A percentile compares a stretch with the other conserved stretches of the same genome.
Evolutionary conservation across 2,329 filamentous ascomycete genomes (phyloP).

Genomic region (Calonectria honghensis): DNA sequence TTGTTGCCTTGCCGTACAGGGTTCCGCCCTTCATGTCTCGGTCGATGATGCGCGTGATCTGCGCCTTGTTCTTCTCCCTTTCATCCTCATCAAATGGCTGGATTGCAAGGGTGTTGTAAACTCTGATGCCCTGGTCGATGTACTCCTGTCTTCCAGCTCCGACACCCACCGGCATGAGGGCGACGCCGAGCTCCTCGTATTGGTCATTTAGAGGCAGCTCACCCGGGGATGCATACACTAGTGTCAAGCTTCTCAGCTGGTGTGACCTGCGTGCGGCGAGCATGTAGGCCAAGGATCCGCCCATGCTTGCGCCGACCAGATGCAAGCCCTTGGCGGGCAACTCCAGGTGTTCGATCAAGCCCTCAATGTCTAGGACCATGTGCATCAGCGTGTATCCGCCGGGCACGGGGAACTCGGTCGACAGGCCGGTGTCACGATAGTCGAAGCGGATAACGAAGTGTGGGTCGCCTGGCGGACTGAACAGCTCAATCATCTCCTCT

Average conservation of each 20-base stretch:
- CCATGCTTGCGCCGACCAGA: constrained; percentile 54
- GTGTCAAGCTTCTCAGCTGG: constrained; percentile 49
- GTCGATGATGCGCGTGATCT: constrained; percentile 25
- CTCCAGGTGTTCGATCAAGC: constrained; percentile 52
- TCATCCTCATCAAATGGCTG: constrained; percentile 37
- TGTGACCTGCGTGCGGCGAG: constrained; percentile 46
- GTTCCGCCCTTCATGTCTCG: constrained; percentile 50
- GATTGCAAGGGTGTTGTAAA: constrained; percentile 39
- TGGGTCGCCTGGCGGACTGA: constrained; percentile 42
- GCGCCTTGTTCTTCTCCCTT: constrained; percentile 13
- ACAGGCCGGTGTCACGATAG: constrained; percentile 51
- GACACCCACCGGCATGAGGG: not conserved
- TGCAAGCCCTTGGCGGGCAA: constrained; percentile 49
- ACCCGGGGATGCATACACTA: constrained; percentile 52
- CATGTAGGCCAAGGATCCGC: constrained; percentile 52
- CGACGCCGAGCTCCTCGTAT: not conserved
- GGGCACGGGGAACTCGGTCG: constrained; percentile 51
- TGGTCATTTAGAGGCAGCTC: constrained; percentile 38
- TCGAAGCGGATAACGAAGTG: constrained; percentile 52
- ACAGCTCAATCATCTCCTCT: constrained; percentile 46
- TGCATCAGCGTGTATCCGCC: constrained; percentile 53
- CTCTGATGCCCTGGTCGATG: constrained; percentile 20
- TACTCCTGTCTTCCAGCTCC: constrained; percentile 19
- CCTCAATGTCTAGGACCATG: constrained; percentile 55
- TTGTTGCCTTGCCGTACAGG: constrained; percentile 52